Conservation (phyloP, 1,284 basidiomycete genomes). For the Marasmius fiardii region DNA sequence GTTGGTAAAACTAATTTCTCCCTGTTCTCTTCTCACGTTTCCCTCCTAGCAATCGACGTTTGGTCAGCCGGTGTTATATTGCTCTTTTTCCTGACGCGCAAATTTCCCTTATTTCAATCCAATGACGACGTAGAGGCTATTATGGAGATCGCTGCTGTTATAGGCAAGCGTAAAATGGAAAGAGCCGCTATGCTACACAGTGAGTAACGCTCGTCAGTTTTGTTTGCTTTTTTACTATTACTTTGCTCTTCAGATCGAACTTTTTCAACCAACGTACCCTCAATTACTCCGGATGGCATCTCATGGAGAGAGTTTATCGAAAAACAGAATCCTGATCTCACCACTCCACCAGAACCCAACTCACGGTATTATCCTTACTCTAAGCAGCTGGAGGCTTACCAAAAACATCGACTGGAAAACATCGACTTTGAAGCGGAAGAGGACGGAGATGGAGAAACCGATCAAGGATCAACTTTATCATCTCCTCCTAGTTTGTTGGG, state of each 20-base stretch:
- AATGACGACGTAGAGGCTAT: constrained; percentile 94
- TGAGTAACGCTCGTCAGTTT: constrained; percentile 35
- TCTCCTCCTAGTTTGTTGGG: constrained; percentile 10
- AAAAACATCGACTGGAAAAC: constrained; percentile 4
- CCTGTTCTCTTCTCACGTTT: constrained; percentile 1
- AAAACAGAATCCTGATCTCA: constrained; percentile 73
- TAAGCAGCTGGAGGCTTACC: constrained; percentile 16
- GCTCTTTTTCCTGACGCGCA: constrained; percentile 87
- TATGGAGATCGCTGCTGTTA: constrained; percentile 90
- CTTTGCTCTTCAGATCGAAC: constrained; percentile 64
- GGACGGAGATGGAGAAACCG: constrained; percentile 1
- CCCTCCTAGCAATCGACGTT: constrained; percentile 87
- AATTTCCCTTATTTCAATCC: constrained; percentile 95
- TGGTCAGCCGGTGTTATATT: constrained; percentile 96
- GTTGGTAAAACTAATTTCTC: constrained; percentile 43
- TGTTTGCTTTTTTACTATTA: background rate
- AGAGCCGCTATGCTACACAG: constrained; percentile 87
- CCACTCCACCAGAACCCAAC: constrained; percentile 51
- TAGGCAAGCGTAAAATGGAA: constrained; percentile 85
- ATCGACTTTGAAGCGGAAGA: background rate
- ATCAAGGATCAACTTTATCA: constrained; percentile 1
- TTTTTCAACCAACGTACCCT: constrained; percentile 83
- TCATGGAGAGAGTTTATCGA: constrained; percentile 74
- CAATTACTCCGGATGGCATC: constrained; percentile 62
- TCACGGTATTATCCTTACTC: constrained; percentile 52